These are phyloP conservation scores for Trichoderma citrinoviride DNA, from an alignment of 2,329 filamentous ascomycete species.

Conservation along the genomic window DNA sequence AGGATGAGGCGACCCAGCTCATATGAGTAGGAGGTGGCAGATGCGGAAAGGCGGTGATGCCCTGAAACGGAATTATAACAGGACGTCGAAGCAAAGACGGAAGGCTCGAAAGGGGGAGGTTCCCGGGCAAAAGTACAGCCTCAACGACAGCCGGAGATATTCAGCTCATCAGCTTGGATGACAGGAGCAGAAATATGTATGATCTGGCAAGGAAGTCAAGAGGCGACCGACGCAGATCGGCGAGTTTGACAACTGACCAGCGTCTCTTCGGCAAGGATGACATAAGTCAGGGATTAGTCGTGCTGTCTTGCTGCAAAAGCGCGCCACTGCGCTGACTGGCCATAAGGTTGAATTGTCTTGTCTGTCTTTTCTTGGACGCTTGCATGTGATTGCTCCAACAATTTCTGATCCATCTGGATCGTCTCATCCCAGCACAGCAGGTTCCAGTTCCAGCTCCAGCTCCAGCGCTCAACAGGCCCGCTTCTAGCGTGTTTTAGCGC, in stretches of 20 bases:
- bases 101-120: neutral
- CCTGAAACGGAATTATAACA: neutral
- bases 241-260: slow-evolving; percentile 2
- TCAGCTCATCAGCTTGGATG: slow-evolving; percentile 6
- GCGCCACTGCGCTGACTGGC: neutral
- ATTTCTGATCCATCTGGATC: too few relatives aligned
- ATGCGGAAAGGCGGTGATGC: slow-evolving; percentile 7
- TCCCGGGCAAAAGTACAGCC: neutral
- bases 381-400: slow-evolving; percentile 21
- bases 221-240: neutral
- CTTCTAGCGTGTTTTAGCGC: neutral
- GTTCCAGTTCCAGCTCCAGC: neutral
- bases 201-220: neutral
- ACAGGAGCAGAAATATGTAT: neutral
- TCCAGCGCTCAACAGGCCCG: neutral
- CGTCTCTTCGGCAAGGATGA: slow-evolving; percentile 22
- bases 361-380: neutral
- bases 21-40: neutral
- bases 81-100: neutral
- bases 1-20: slow-evolving; percentile 8
- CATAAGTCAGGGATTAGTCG: slow-evolving; percentile 18
- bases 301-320: neutral
- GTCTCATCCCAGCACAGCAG: too few relatives aligned
- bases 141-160: neutral
- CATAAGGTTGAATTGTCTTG: neutral